Evolutionary conservation across 108 stramenopile genomes (phyloP).

Genomic region (Pseudonitzschia multiseries): DNA sequence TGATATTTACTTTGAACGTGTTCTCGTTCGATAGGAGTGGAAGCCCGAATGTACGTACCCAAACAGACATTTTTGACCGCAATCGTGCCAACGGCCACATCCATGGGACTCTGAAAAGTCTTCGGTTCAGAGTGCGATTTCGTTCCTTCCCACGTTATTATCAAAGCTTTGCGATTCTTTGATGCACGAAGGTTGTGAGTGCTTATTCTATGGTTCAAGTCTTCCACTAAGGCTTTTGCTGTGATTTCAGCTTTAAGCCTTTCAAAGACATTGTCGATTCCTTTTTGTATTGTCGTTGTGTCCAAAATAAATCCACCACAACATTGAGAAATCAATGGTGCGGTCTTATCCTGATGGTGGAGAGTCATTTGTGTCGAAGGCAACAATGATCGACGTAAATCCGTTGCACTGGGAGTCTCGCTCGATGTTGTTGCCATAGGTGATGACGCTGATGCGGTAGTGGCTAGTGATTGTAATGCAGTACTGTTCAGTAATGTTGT

Average conservation of each 20-base stretch:
- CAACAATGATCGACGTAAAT: neutral
- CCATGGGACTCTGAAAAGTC: neutral
- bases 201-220: conserved; percentile 27
- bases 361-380: neutral
- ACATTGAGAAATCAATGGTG: neutral
- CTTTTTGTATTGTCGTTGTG: conserved; percentile 20
- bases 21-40: conserved; percentile 55
- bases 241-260: conserved; percentile 22
- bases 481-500: conserved; percentile 29
- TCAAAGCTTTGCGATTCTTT: conserved; percentile 14
- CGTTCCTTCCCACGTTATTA: neutral
- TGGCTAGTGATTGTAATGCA: conserved; percentile 38
- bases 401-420: conserved; percentile 3
- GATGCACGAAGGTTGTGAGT: conserved; percentile 42
- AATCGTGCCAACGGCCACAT: conserved; percentile 37
- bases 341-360: neutral
- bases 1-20: neutral
- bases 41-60: conserved; percentile 43
- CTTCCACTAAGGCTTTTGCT: conserved; percentile 23
- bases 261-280: conserved; percentile 32
- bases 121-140: conserved; percentile 1
- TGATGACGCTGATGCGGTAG: neutral
- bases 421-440: neutral
- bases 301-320: conserved; percentile 1
- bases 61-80: conserved; percentile 45